These are phyloP conservation scores for Cucumis variabilis DNA, from an alignment of 331 rosid genomes.

Conservation along the genomic window DNA sequence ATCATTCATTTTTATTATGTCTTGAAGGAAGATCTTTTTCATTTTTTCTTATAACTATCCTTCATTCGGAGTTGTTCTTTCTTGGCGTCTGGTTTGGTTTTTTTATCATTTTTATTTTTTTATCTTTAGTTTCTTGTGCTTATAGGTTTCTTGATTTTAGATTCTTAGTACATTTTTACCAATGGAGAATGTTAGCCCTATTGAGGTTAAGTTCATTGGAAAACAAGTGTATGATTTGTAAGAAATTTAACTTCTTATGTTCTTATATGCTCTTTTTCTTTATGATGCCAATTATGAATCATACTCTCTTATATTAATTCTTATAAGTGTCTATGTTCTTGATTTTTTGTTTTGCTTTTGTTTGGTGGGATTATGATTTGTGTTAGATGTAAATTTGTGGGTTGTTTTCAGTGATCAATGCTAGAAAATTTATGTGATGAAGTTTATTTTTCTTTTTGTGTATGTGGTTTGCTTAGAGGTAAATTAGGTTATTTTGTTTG, in stretches of 20 bases:
- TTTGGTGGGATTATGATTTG: neutral
- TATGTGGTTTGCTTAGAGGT: neutral
- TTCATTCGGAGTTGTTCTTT: no score
- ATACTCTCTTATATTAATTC: neutral
- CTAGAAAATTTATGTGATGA: neutral
- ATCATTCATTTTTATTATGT: no score
- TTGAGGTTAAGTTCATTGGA: conserved; percentile 97
- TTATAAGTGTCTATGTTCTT: conserved; percentile 4
- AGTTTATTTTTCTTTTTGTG: neutral
- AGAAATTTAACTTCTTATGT: conserved; percentile 28
- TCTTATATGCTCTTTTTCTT: neutral
- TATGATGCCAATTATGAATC: neutral
- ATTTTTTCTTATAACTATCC: no score
- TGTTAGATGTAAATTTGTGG: neutral
- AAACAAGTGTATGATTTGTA: conserved; percentile 82
- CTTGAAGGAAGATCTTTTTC: no score
- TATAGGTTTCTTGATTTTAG: no score
- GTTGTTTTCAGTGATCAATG: neutral
- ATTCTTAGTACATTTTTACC: no score
- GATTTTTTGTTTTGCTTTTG: neutral
- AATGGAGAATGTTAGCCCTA: conserved; percentile 86
- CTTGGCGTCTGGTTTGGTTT: no score
- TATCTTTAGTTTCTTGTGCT: no score
- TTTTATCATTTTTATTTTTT: no score
- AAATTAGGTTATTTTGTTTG: no score